Percentiles rank a stretch among this genome's conserved stretches.
Evolutionary conservation across 2,329 filamentous ascomycete genomes (phyloP).

Genomic region (Penicillium sp.): DNA sequence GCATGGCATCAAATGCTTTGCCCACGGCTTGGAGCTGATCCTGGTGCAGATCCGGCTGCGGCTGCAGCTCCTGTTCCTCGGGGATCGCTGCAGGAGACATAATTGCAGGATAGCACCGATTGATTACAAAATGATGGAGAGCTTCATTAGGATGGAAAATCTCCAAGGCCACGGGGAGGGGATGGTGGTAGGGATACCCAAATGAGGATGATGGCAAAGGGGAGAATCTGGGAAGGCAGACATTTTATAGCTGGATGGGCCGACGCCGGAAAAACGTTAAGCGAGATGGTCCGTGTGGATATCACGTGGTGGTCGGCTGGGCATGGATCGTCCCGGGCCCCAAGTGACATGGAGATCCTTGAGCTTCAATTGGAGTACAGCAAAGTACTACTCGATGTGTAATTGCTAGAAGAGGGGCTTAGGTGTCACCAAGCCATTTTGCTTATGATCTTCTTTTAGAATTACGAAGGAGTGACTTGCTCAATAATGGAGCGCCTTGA

Average conservation of each 20-base stretch:
- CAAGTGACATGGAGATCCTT: no score
- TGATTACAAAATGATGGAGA: slow-evolving; percentile 27
- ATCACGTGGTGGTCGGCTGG: slow-evolving; percentile 30
- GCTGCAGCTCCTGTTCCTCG: slow-evolving; percentile 35
- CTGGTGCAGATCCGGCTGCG: slow-evolving; percentile 38
- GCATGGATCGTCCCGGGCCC: neutral
- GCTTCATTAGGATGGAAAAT: slow-evolving; percentile 7
- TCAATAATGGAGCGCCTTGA: no score
- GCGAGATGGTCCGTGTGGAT: slow-evolving; percentile 41
- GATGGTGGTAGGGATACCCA: slow-evolving; percentile 29
- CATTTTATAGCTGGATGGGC: slow-evolving; percentile 26
- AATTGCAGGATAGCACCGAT: slow-evolving; percentile 18
- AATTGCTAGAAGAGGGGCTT: no score
- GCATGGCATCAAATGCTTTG: slow-evolving; percentile 47
- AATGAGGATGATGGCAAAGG: slow-evolving; percentile 20
- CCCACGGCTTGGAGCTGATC: slow-evolving; percentile 42
- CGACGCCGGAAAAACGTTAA: slow-evolving; percentile 35
- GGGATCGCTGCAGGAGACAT: slow-evolving; percentile 41
- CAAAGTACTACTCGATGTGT: no score
- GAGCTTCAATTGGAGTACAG: no score
- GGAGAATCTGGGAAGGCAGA: slow-evolving; percentile 20
- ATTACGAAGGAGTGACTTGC: no score
- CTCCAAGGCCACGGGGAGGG: slow-evolving; percentile 29
- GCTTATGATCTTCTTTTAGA: no score
- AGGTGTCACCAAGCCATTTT: no score